phyloP scores from a whole-genome alignment of 495 filamentous ascomycete species.

The Penicillium pancosmium region DNA sequence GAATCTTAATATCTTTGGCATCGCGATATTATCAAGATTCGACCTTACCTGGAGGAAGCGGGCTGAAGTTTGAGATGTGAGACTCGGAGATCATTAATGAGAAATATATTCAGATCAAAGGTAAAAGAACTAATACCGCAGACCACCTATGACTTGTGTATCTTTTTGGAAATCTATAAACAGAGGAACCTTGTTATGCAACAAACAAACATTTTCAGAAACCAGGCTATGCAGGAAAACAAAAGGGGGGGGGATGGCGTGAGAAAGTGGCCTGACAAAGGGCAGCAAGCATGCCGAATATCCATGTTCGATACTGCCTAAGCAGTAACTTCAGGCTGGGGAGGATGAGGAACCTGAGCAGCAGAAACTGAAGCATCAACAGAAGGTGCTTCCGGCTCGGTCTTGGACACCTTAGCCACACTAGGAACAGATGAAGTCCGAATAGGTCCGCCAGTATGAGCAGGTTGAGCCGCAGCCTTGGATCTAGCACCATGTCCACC shows the following conservation, averaged over 20 bases:
- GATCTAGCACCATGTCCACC: slow-evolving; percentile 34
- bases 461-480: slow-evolving; percentile 31
- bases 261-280: not conserved
- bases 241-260: slow-evolving; percentile 4
- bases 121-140: not conserved
- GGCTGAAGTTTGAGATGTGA: too few species aligned
- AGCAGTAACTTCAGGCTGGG: slow-evolving; percentile 30
- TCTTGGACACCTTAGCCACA: slow-evolving; percentile 26
- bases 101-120: not conserved
- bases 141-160: slow-evolving; percentile 19
- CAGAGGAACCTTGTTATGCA: slow-evolving; percentile 19
- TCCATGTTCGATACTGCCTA: slow-evolving; percentile 12
- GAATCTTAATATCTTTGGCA: too few species aligned
- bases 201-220: slow-evolving; percentile 16
- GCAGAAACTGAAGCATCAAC: slow-evolving; percentile 27
- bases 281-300: not conserved
- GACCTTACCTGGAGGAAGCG: too few species aligned
- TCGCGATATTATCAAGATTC: too few species aligned
- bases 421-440: slow-evolving; percentile 42
- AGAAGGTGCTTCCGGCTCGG: slow-evolving; percentile 18
- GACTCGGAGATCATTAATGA: not conserved
- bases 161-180: slow-evolving; percentile 24
- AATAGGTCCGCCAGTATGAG: slow-evolving; percentile 39
- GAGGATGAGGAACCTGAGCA: slow-evolving; percentile 26
- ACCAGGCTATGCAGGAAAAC: slow-evolving; percentile 30